Evolutionary conservation across 2,329 filamentous ascomycete genomes (phyloP).

Genomic region (Penicillium hordei): DNA sequence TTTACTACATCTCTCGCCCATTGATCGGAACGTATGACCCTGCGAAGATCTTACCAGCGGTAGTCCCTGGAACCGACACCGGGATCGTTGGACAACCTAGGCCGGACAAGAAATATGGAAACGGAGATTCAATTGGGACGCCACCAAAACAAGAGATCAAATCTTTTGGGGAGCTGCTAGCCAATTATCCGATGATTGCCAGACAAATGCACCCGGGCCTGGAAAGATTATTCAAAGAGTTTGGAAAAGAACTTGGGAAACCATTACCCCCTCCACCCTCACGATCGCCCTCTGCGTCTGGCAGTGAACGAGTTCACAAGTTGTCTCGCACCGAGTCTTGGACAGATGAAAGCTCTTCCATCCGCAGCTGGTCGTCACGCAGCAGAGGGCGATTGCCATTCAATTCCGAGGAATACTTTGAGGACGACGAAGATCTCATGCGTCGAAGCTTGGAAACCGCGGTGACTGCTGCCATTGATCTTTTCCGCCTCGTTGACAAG

Average conservation of each 20-base stretch:
- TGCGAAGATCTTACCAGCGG: constrained; percentile 67
- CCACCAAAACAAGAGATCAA: constrained; percentile 82
- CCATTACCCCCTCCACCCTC: constrained; percentile 72
- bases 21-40: constrained; percentile 81
- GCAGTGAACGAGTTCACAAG: constrained; percentile 45
- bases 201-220: constrained; percentile 92
- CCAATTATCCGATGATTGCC: constrained; percentile 92
- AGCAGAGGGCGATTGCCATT: constrained; percentile 47
- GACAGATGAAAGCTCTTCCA: constrained; percentile 39
- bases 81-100: constrained; percentile 24
- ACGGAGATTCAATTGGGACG: constrained; percentile 37
- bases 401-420: constrained; percentile 68
- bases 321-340: constrained; percentile 33
- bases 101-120: constrained; percentile 22
- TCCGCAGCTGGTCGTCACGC: constrained; percentile 37
- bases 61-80: constrained; percentile 48
- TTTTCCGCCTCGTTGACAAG: constrained; percentile 94
- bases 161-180: constrained; percentile 84
- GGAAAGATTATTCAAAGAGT: constrained; percentile 86
- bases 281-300: constrained; percentile 50
- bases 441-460: constrained; percentile 84
- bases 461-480: constrained; percentile 87
- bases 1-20: constrained; percentile 93
- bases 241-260: constrained; percentile 79
- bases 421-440: constrained; percentile 91